Percentiles rank a stretch among this genome's conserved stretches.
phyloP scores from a whole-genome alignment of 2,329 filamentous ascomycete genomes.

The Nigrograna mackinnonii region DNA sequence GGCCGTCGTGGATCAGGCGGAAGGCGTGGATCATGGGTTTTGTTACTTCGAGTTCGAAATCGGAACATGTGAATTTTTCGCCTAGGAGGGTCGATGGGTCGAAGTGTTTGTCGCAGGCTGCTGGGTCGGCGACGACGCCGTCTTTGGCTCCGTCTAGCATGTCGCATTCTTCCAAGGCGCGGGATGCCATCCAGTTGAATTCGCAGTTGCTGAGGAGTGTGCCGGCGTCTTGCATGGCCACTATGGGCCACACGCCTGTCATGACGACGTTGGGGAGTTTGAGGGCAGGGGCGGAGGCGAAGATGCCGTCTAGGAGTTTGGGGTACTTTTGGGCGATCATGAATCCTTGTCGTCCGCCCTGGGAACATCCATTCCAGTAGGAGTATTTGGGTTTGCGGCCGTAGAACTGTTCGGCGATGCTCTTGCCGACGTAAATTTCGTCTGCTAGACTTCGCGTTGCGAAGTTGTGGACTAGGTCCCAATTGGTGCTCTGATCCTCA shows the following conservation, averaged over 20 bases:
- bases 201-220: conserved; percentile 17
- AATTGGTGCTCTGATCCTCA: conserved; percentile 21
- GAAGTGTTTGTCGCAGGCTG: conserved; percentile 25
- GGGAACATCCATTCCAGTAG: conserved; percentile 34
- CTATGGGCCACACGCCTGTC: conserved; percentile 22
- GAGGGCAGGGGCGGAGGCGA: conserved; percentile 30
- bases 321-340: conserved; percentile 35
- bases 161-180: conserved; percentile 23
- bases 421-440: conserved; percentile 36
- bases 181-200: conserved; percentile 18
- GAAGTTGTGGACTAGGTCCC: conserved; percentile 40
- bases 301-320: conserved; percentile 29
- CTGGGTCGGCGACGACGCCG: conserved; percentile 24
- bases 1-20: conserved; percentile 6
- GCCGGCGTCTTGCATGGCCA: conserved; percentile 28
- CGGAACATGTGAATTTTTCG: conserved; percentile 10
- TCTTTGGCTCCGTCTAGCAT: conserved; percentile 34
- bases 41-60: conserved; percentile 8
- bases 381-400: conserved; percentile 31
- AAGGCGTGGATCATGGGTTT: conserved; percentile 7
- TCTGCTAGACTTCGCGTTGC: conserved; percentile 43
- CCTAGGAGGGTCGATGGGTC: conserved; percentile 16
- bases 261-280: conserved; percentile 18
- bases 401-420: conserved; percentile 37
- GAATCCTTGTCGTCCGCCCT: conserved; percentile 34